Conservation (phyloP, 495 filamentous ascomycete species). For the Xylaria curta region DNA sequence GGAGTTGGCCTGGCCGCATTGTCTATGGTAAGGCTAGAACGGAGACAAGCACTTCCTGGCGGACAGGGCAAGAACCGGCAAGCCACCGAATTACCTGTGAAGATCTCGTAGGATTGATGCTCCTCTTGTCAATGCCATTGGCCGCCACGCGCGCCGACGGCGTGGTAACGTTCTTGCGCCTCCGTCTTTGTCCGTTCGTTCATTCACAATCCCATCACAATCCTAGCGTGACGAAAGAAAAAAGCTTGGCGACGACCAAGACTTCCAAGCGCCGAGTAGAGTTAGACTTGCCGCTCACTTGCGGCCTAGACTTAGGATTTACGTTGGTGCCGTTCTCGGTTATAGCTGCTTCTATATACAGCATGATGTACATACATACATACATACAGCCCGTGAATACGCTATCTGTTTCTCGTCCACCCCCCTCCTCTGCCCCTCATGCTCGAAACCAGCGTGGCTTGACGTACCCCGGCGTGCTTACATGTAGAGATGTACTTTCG, state of each 20-base stretch:
- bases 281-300: not conserved
- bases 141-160: constrained; percentile 22
- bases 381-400: not conserved
- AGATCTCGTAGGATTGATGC: constrained; percentile 18
- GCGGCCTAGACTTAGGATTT: constrained; percentile 1
- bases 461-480: constrained; percentile 2
- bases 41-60: constrained; percentile 9
- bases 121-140: constrained; percentile 9
- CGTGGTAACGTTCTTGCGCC: constrained; percentile 20
- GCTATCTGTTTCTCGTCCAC: not conserved
- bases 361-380: not conserved
- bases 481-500: not conserved
- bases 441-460: constrained; percentile 12
- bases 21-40: constrained; percentile 22
- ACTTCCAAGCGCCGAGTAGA: not conserved
- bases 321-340: not conserved
- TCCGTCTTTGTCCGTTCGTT: not conserved
- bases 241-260: not conserved
- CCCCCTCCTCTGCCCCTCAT: not conserved
- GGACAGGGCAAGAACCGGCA: constrained; percentile 14
- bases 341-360: constrained; percentile 3
- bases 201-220: not conserved
- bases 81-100: constrained; percentile 14
- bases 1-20: constrained; percentile 6
- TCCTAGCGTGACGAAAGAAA: not conserved